Evolutionary conservation across 1,284 basidiomycete genomes (phyloP).

Genomic region (Anthracocystis walkeri): DNA sequence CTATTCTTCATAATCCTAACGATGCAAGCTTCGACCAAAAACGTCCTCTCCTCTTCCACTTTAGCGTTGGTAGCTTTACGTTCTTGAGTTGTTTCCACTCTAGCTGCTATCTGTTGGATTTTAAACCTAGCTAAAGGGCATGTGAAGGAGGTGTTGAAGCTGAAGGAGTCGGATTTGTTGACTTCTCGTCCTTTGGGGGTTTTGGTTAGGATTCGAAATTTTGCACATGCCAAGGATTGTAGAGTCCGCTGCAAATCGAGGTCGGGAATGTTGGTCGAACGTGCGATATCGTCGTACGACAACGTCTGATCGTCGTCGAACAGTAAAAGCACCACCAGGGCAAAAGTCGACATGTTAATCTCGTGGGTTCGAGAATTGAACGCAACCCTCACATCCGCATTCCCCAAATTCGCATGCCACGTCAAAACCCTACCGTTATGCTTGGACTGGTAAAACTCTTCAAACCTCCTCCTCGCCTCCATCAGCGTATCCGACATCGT

Average conservation of each 20-base stretch:
- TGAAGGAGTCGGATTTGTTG: constrained; percentile 80
- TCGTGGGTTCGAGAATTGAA: constrained; percentile 89
- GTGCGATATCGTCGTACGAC: constrained; percentile 46
- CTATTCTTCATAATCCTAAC: constrained; percentile 98
- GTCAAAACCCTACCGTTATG: constrained; percentile 91
- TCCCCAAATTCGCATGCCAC: constrained; percentile 94
- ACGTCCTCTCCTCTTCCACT: constrained; percentile 90
- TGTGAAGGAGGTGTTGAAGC: constrained; percentile 87
- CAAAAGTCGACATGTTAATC: constrained; percentile 91
- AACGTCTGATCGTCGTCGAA: constrained; percentile 73
- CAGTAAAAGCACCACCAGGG: constrained; percentile 85
- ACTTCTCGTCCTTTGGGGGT: constrained; percentile 89
- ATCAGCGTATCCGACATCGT: constrained; percentile 53
- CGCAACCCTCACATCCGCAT: constrained; percentile 84
- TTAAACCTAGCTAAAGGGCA: constrained; percentile 89
- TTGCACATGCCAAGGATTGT: constrained; percentile 96
- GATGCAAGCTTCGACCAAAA: constrained; percentile 88
- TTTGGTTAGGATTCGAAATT: constrained; percentile 92
- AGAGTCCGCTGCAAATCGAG: constrained; percentile 87
- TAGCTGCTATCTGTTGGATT: constrained; percentile 85
- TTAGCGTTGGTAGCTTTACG: constrained; percentile 89
- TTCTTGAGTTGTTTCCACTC: constrained; percentile 89
- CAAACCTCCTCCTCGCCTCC: constrained; percentile 76
- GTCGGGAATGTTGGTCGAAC: constrained; percentile 75
- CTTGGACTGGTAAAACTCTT: constrained; percentile 87